Evolutionary conservation across 495 filamentous ascomycete species (phyloP).

Genomic region (Penicillium ochrochloron): DNA sequence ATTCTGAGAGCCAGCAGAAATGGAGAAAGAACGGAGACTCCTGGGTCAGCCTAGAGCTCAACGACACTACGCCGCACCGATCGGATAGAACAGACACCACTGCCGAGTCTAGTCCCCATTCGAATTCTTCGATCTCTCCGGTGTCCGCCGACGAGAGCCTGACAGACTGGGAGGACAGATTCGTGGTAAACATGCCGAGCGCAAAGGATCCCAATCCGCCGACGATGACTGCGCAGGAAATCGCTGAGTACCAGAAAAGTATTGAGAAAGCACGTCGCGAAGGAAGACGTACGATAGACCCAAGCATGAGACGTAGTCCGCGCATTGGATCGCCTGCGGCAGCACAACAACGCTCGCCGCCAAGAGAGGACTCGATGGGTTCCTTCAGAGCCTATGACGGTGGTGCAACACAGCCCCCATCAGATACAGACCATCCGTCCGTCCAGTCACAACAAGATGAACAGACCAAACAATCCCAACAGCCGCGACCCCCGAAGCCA

Average conservation of each 20-base stretch:
- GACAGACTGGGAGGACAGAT: conserved; percentile 51
- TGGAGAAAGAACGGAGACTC: conserved; percentile 34
- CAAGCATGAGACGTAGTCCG: conserved; percentile 40
- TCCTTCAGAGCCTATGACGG: conserved; percentile 32
- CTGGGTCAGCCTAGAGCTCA: conserved; percentile 24
- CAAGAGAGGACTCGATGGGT: conserved; percentile 16
- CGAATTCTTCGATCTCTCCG: conserved; percentile 40
- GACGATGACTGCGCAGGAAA: conserved; percentile 45
- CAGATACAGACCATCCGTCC: conserved; percentile 17
- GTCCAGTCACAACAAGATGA: conserved; percentile 7
- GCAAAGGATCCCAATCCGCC: conserved; percentile 51
- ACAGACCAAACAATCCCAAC: conserved; percentile 7
- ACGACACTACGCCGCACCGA: conserved; percentile 25
- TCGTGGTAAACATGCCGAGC: conserved; percentile 53
- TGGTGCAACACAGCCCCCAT: conserved; percentile 14
- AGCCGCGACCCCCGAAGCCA: conserved; percentile 10
- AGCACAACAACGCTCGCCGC: conserved; percentile 7
- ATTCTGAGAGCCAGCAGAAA: conserved; percentile 28
- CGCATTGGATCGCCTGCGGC: conserved; percentile 37
- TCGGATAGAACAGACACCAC: conserved; percentile 30
- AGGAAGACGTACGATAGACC: conserved; percentile 38
- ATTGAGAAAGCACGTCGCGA: conserved; percentile 41
- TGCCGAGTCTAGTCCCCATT: conserved; percentile 37
- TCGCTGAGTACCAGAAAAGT: conserved; percentile 46
- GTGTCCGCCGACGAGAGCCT: conserved; percentile 39